Evolutionary conservation across 306 rosid genomes (phyloP), one percentile per base, ranked within the genome.

Genomic region (Trifolium repens): DNA sequence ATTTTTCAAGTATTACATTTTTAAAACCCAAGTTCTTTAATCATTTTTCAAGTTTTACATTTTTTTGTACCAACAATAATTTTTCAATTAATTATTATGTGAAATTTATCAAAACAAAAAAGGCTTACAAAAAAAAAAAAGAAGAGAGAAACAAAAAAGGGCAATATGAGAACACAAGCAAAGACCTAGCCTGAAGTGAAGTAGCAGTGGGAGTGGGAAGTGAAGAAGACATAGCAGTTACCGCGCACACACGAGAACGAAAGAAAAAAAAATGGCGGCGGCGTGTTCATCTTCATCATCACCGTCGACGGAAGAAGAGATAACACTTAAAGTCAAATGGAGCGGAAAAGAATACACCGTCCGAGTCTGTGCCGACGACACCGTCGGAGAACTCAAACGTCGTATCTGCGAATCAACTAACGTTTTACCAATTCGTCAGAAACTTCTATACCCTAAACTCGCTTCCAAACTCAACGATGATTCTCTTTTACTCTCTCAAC

Each of bases 341-440:
- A 89, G 92, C 76, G 97, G 97, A 1, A 94, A 90, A 43, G 98
- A 94, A 61, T 94, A 90, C 86, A 94, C 96, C 0, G 89, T 94
- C 2, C 91, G 96, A 22, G 84, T 94, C 0, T 94, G 97, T 64
- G 91, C 85, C 24, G 97, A 94, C 74, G 98, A 94, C 79, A 80
- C 96, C 1, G 81, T 91, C 1, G 91, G 91, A 9, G 97, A 94
- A 78, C 74, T 94, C 69, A 94, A 91, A 53, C 96, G 97, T n/a
- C 93, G 98, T 62, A 91, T 94, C 89, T 91, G 97, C 84, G 91
- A 90, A 73, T 52, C 87, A 60, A 94, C 98, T 30, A 91, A 71
- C 82, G 98, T 94, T 1, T 78, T 94, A 57, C 98, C 97, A 63
- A 80, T 86, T 77, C 98, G 98, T 47, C 96, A 90, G 80, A 94